phyloP scores from a whole-genome alignment of 495 filamentous ascomycete species.

The Sporormia fimetaria region DNA sequence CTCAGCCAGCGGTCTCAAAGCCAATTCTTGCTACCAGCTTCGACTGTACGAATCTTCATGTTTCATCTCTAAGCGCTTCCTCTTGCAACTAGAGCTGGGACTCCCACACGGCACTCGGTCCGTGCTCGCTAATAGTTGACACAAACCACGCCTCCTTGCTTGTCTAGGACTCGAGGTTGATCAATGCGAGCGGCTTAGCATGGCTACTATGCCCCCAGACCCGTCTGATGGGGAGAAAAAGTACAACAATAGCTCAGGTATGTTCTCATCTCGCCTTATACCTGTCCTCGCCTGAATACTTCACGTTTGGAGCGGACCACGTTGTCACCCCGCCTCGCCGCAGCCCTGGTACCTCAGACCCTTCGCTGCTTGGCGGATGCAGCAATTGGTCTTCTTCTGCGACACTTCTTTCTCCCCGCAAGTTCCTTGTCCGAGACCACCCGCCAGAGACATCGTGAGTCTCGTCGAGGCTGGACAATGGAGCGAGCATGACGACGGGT shows the following conservation, averaged over 20 bases:
- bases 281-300: conserved; percentile 11
- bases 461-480: conserved; percentile 10
- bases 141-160: too few relatives aligned
- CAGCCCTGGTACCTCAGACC: conserved; percentile 1
- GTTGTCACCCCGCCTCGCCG: conserved; percentile 14
- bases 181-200: conserved; percentile 26
- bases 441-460: conserved; percentile 15
- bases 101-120: too few relatives aligned
- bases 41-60: too few relatives aligned
- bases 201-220: conserved; percentile 24
- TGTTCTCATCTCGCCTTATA: conserved; percentile 7
- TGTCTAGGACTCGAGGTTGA: conserved; percentile 6
- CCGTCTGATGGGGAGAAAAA: conserved; percentile 18
- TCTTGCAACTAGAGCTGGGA: too few relatives aligned
- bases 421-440: conserved; percentile 11
- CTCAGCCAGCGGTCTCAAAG: too few relatives aligned
- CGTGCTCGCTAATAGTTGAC: too few relatives aligned
- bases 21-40: too few relatives aligned
- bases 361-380: conserved; percentile 10
- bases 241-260: conserved; percentile 22
- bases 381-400: conserved; percentile 9
- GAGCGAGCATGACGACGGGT: conserved; percentile 11
- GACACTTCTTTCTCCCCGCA: conserved; percentile 1
- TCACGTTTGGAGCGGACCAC: conserved; percentile 14
- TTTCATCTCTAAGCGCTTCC: too few relatives aligned